Evolutionary conservation across 257 asterid species (phyloP).

Genomic region (Gardenia jasminoides): DNA sequence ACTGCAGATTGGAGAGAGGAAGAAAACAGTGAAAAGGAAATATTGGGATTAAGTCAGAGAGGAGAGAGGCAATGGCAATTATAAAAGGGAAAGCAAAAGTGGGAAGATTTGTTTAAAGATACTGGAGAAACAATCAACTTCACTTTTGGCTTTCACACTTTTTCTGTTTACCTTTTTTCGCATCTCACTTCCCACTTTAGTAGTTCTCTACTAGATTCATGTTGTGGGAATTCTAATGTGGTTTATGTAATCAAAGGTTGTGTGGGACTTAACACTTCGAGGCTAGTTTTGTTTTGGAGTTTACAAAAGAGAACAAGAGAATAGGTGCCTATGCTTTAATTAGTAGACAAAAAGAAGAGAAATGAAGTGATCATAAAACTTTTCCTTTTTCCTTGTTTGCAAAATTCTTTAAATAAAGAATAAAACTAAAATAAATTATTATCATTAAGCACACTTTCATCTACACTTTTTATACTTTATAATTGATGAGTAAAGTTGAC

Average conservation of each 20-base stretch:
- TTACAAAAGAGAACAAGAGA: not conserved
- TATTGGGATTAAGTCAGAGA: slow-evolving; percentile 1
- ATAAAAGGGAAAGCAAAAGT: slow-evolving; percentile 27
- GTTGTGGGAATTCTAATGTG: not conserved
- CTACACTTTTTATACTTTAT: not conserved
- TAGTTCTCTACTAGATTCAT: not conserved
- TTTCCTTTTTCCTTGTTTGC: not conserved
- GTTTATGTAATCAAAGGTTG: not conserved
- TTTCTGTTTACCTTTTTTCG: slow-evolving; percentile 3
- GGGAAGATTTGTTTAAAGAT: slow-evolving; percentile 15
- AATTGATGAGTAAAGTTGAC: not conserved
- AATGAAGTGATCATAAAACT: not conserved
- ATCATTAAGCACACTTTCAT: not conserved
- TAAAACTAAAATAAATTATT: not conserved
- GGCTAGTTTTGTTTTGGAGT: not conserved
- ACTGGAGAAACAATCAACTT: slow-evolving; percentile 9
- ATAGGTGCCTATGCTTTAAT: slow-evolving; percentile 3
- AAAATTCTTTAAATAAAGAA: not conserved
- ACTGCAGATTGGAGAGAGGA: slow-evolving; percentile 3
- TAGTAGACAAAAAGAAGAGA: not conserved
- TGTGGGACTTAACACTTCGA: not conserved
- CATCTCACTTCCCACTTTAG: slow-evolving; percentile 4
- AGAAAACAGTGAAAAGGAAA: not conserved
- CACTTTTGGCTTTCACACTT: slow-evolving; percentile 23
- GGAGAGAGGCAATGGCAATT: not conserved